A percentile compares a stretch with the other conserved stretches of the same genome.
Evolutionary conservation across 192 early-diverging fungal species (phyloP).

Genomic region (Coemansia sp.): DNA sequence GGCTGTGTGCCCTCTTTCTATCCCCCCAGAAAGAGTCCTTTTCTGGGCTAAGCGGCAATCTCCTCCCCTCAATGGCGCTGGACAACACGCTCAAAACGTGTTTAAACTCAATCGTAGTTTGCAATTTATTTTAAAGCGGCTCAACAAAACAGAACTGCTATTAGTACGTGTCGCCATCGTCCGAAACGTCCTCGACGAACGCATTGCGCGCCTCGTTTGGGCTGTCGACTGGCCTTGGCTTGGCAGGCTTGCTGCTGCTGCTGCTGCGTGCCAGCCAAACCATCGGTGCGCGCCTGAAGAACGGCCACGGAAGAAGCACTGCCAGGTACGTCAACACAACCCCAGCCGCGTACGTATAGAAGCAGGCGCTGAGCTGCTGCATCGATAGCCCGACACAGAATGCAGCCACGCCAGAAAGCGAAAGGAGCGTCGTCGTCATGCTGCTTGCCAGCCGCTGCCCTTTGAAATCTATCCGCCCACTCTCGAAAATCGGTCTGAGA

Average conservation of each 20-base stretch:
- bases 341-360: slow-evolving; percentile 31
- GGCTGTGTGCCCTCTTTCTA: background rate
- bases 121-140: too few species aligned
- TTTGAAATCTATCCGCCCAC: slow-evolving; percentile 51
- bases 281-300: slow-evolving; percentile 28
- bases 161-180: slow-evolving; percentile 17
- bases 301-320: slow-evolving; percentile 48
- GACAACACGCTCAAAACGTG: too few species aligned
- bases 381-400: slow-evolving; percentile 24
- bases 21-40: background rate
- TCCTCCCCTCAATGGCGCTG: background rate
- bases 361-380: slow-evolving; percentile 34
- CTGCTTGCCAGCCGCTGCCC: slow-evolving; percentile 43
- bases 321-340: slow-evolving; percentile 30
- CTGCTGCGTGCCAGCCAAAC: slow-evolving; percentile 35
- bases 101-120: too few species aligned
- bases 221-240: slow-evolving; percentile 14
- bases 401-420: slow-evolving; percentile 21
- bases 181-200: slow-evolving; percentile 48
- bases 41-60: background rate
- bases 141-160: too few species aligned
- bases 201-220: slow-evolving; percentile 28
- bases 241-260: background rate
- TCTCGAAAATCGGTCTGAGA: slow-evolving; percentile 39
- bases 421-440: slow-evolving; percentile 24